Percentiles rank a stretch among this genome's conserved stretches.
These are phyloP conservation scores for Lipomyces yarrowii DNA, from an alignment of 1,139 yeast genomes.

Conservation along the genomic window DNA sequence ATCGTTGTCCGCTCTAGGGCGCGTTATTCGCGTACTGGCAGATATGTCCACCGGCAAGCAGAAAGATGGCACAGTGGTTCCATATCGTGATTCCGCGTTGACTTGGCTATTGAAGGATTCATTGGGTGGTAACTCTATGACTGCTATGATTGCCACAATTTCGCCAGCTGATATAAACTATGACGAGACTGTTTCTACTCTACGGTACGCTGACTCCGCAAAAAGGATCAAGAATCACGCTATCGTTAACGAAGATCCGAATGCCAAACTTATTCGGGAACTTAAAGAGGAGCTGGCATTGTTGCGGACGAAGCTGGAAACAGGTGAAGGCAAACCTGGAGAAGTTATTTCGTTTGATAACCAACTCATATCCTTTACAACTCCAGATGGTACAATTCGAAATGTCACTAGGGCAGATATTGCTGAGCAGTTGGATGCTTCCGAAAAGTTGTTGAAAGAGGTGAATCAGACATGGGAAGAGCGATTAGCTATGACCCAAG, in stretches of 20 bases:
- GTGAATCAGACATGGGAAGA: constrained; percentile 41
- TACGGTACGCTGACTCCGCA: constrained; percentile 75
- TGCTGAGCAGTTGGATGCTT: constrained; percentile 35
- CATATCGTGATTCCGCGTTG: constrained; percentile 71
- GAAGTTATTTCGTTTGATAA: constrained; percentile 4
- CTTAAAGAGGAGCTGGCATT: constrained; percentile 37
- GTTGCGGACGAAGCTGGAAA: constrained; percentile 32
- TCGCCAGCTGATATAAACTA: constrained; percentile 63
- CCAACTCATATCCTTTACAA: constrained; percentile 20
- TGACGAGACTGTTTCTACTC: constrained; percentile 73
- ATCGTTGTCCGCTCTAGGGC: constrained; percentile 72
- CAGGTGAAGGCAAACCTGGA: background rate
- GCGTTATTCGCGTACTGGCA: constrained; percentile 68
- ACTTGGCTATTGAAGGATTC: constrained; percentile 75
- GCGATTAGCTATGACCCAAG: constrained; percentile 34
- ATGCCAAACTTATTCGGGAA: constrained; percentile 38
- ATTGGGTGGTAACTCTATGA: constrained; percentile 73
- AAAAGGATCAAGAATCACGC: constrained; percentile 57
- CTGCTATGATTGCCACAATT: constrained; percentile 74
- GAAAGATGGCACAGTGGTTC: constrained; percentile 46
- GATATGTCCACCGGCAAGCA: constrained; percentile 39
- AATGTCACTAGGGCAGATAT: constrained; percentile 33
- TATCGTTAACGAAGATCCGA: constrained; percentile 37
- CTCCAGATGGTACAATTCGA: constrained; percentile 30
- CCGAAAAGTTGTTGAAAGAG: constrained; percentile 38